phyloP scores from a whole-genome alignment of 352 stramenopile species.

The Aphanomyces astaci region DNA sequence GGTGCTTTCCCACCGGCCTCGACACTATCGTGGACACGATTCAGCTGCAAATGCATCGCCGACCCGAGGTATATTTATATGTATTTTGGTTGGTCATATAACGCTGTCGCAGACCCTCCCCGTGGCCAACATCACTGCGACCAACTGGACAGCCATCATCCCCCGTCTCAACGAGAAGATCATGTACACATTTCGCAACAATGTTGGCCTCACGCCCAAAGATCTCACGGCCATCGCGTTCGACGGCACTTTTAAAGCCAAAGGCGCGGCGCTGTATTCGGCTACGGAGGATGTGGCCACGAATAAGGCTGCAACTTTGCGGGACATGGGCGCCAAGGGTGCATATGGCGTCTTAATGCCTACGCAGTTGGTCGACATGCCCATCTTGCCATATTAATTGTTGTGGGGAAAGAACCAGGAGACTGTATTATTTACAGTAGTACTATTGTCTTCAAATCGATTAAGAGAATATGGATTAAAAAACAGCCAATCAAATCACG shows the following conservation, averaged over 20 bases:
- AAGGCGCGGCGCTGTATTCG: background rate
- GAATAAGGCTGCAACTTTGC: background rate
- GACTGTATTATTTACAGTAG: too few relatives aligned
- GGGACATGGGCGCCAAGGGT: background rate
- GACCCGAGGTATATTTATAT: background rate
- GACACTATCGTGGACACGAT: background rate
- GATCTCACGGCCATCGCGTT: background rate
- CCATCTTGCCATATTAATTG: background rate
- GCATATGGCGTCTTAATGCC: conserved; percentile 10
- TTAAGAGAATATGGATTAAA: too few relatives aligned
- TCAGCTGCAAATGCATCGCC: background rate
- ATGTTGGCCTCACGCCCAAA: background rate
- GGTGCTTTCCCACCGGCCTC: background rate
- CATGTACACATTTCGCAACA: background rate
- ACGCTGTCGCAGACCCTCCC: background rate
- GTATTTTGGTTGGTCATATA: background rate
- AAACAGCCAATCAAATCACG: too few relatives aligned
- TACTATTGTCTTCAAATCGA: too few relatives aligned
- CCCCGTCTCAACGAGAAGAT: conserved; percentile 2
- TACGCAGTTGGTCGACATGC: conserved; percentile 4
- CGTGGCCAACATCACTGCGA: background rate
- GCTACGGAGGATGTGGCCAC: background rate
- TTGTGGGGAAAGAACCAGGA: too few relatives aligned
- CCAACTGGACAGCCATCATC: conserved; percentile 4
- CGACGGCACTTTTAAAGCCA: background rate